These are phyloP conservation scores for Fusarium sp. DNA, from an alignment of 2,329 filamentous ascomycete genomes.

Conservation along the genomic window DNA sequence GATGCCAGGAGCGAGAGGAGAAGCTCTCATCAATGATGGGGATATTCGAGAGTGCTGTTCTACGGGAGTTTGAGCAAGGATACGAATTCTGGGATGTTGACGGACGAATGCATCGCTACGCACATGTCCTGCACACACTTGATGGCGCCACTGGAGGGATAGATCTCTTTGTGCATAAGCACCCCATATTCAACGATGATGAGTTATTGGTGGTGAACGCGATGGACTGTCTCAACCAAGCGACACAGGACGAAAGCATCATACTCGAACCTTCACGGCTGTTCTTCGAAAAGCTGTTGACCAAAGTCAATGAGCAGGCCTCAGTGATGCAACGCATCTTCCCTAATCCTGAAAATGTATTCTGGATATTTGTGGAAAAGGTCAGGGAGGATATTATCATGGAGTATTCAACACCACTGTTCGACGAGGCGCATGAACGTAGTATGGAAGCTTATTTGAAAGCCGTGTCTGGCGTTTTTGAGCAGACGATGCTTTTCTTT, in stretches of 20 bases:
- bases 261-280: conserved; percentile 81
- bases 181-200: conserved; percentile 81
- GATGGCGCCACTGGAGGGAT: conserved; percentile 83
- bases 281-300: conserved; percentile 81
- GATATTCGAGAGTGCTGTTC: conserved; percentile 89
- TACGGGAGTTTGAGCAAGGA: conserved; percentile 92
- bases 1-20: conserved; percentile 75
- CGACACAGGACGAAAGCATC: conserved; percentile 68
- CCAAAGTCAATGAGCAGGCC: conserved; percentile 84
- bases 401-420: conserved; percentile 85
- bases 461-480: conserved; percentile 87
- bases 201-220: conserved; percentile 73
- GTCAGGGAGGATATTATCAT: conserved; percentile 84
- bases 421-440: conserved; percentile 85
- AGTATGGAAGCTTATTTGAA: conserved; percentile 83
- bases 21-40: conserved; percentile 78
- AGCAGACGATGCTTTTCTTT: conserved; percentile 83
- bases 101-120: conserved; percentile 88
- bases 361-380: conserved; percentile 83
- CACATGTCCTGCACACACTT: conserved; percentile 82
- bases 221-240: conserved; percentile 81
- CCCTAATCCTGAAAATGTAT: conserved; percentile 73
- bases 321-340: conserved; percentile 85
- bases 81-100: conserved; percentile 91
- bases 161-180: conserved; percentile 89